These are phyloP conservation scores for Panicum miliaceum DNA, from an alignment of 176 grass and related monocot genomes.

Conservation along the genomic window DNA sequence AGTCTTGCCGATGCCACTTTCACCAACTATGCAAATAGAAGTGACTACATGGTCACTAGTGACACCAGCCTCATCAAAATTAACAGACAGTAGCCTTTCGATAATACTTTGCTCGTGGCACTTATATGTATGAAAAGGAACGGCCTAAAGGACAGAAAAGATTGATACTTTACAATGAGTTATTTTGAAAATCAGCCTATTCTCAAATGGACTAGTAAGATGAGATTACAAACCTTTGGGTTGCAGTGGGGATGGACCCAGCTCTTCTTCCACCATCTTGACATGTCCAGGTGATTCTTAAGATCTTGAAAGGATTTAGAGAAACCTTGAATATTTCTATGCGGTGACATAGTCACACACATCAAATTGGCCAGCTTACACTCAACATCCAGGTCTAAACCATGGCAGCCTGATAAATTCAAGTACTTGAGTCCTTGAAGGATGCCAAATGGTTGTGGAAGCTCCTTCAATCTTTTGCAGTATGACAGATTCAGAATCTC, in stretches of 20 bases:
- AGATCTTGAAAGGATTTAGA: not conserved
- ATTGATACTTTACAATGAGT: too few relatives aligned
- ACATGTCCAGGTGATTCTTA: not conserved
- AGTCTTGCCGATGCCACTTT: conserved; percentile 28
- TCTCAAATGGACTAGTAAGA: too few relatives aligned
- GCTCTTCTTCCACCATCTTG: conserved; percentile 7
- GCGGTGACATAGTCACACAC: not conserved
- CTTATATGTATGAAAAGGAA: not conserved
- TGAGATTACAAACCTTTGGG: too few relatives aligned
- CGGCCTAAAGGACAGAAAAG: too few relatives aligned
- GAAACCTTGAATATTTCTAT: not conserved
- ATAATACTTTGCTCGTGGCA: not conserved
- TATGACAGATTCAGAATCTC: conserved; percentile 23
- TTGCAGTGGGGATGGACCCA: not conserved
- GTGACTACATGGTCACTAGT: not conserved
- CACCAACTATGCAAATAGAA: conserved; percentile 1
- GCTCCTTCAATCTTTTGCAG: not conserved
- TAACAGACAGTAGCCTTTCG: not conserved
- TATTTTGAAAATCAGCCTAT: too few relatives aligned
- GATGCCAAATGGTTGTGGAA: conserved; percentile 29
- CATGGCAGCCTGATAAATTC: conserved; percentile 23
- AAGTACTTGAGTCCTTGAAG: conserved; percentile 2
- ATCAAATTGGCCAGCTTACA: not conserved
- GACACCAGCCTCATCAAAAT: not conserved
- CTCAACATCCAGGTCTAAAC: not conserved